Evolutionary conservation across 2,329 filamentous ascomycete genomes (phyloP).

Genomic region (Microdochium trichocladiopsis): DNA sequence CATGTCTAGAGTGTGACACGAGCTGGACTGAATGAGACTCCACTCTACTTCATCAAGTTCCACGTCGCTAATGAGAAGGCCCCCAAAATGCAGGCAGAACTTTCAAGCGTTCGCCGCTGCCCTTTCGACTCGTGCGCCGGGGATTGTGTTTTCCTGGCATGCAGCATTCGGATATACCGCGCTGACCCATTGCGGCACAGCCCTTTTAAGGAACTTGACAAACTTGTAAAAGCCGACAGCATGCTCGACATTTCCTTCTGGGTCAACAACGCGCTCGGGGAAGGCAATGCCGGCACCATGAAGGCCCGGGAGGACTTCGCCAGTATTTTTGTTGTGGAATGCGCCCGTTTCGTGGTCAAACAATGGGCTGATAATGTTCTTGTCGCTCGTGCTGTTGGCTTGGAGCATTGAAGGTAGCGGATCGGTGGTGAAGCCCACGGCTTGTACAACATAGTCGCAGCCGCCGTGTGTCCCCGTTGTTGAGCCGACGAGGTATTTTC

Average conservation of each 20-base stretch:
- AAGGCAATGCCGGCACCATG: conserved; percentile 59
- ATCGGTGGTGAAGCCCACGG: conserved; percentile 49
- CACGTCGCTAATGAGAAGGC: too few species aligned
- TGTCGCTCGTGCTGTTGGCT: conserved; percentile 19
- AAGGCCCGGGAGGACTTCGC: conserved; percentile 38
- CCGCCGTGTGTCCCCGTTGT: neutral
- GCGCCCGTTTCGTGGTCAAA: conserved; percentile 29
- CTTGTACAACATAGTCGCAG: conserved; percentile 48
- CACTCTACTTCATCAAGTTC: too few species aligned
- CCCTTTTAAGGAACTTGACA: conserved; percentile 53
- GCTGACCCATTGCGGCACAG: conserved; percentile 42
- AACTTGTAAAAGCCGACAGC: conserved; percentile 61
- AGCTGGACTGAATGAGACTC: too few species aligned
- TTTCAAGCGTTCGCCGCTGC: neutral
- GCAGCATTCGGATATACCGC: neutral
- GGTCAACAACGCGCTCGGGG: conserved; percentile 53
- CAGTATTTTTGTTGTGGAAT: conserved; percentile 35
- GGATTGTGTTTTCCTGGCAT: too few species aligned
- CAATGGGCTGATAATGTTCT: conserved; percentile 5
- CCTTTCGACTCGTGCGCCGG: neutral
- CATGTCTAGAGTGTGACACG: too few species aligned
- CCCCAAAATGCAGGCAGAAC: too few species aligned
- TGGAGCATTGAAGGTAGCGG: conserved; percentile 31
- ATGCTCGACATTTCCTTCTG: conserved; percentile 52
- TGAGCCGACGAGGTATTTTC: conserved; percentile 25